These are phyloP conservation scores for Phytophthora citricola DNA, from an alignment of 352 stramenopile genomes.

Conservation along the genomic window DNA sequence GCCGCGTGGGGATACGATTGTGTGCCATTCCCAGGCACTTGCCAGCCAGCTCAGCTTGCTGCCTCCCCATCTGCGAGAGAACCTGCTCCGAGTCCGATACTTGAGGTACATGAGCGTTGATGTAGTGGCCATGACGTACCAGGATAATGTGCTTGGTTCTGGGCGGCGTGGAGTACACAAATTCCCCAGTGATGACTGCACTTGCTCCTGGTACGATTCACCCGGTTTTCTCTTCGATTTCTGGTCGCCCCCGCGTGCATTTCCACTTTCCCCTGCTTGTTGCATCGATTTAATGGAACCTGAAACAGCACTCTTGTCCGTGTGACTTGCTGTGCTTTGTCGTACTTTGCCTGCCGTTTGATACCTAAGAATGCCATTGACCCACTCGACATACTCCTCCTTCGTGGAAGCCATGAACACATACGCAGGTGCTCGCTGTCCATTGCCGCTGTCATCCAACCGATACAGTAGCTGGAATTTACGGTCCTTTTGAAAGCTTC, in stretches of 20 bases:
- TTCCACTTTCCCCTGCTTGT: neutral
- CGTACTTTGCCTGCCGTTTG: conserved; percentile 9
- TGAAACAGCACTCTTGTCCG: neutral
- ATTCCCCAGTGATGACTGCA: conserved; percentile 43
- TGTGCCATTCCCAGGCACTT: conserved; percentile 71
- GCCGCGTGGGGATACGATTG: conserved; percentile 56
- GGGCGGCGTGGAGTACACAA: conserved; percentile 61
- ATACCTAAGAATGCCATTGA: conserved; percentile 42
- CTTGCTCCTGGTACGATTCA: conserved; percentile 4
- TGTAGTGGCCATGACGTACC: conserved; percentile 83
- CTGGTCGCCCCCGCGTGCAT: neutral
- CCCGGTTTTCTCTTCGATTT: conserved; percentile 1
- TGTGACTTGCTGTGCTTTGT: conserved; percentile 5
- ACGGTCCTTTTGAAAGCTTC: conserved; percentile 37
- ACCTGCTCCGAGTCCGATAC: conserved; percentile 73
- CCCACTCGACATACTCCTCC: conserved; percentile 42
- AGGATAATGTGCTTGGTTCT: conserved; percentile 80
- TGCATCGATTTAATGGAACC: neutral
- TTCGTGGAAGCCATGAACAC: conserved; percentile 41
- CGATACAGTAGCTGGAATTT: conserved; percentile 51
- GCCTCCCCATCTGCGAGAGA: conserved; percentile 78
- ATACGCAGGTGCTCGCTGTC: conserved; percentile 34
- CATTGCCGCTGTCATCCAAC: conserved; percentile 8
- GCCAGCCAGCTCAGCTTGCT: conserved; percentile 75
- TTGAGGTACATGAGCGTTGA: conserved; percentile 74